Evolutionary conservation across 805 yeast genomes (phyloP).

Genomic region (Lachancea fermentati): DNA sequence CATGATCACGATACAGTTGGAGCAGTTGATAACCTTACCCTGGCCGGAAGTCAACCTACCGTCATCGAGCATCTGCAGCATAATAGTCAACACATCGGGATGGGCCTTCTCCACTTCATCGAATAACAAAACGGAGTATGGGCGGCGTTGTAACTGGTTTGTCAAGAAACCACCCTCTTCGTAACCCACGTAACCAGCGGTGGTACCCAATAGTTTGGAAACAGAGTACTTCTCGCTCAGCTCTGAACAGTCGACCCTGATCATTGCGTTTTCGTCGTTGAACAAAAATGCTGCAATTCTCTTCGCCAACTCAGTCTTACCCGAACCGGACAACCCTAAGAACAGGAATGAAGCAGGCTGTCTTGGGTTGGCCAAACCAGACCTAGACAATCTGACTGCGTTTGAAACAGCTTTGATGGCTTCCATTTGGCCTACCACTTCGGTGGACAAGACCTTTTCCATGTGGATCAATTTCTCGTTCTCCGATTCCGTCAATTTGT

Average conservation of each 20-base stretch:
- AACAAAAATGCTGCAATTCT: slow-evolving; percentile 93
- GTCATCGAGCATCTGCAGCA: slow-evolving; percentile 90
- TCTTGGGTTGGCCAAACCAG: slow-evolving; percentile 93
- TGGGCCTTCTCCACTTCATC: slow-evolving; percentile 99
- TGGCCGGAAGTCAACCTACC: slow-evolving; percentile 93
- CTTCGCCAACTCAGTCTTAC: slow-evolving; percentile 97
- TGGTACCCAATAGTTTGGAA: slow-evolving; percentile 91
- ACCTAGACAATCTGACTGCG: slow-evolving; percentile 86
- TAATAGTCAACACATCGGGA: slow-evolving; percentile 90
- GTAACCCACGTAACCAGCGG: slow-evolving; percentile 95
- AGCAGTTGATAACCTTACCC: slow-evolving; percentile 89
- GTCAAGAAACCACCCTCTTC: slow-evolving; percentile 97
- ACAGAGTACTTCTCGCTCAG: slow-evolving; percentile 93
- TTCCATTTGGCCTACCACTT: slow-evolving; percentile 92
- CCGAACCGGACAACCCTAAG: slow-evolving; percentile 94
- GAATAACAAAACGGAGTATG: slow-evolving; percentile 92
- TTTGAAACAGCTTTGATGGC: slow-evolving; percentile 96
- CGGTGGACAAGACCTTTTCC: slow-evolving; percentile 78
- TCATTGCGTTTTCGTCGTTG: slow-evolving; percentile 94
- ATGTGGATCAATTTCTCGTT: slow-evolving; percentile 88
- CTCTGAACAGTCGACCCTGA: slow-evolving; percentile 96
- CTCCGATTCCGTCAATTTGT: slow-evolving; percentile 91
- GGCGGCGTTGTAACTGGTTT: slow-evolving; percentile 83
- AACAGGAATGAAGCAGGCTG: slow-evolving; percentile 95
- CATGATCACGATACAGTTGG: slow-evolving; percentile 90